These are phyloP conservation scores for Pyrus hybrid DNA, from an alignment of 331 rosid genomes.

Conservation along the genomic window DNA sequence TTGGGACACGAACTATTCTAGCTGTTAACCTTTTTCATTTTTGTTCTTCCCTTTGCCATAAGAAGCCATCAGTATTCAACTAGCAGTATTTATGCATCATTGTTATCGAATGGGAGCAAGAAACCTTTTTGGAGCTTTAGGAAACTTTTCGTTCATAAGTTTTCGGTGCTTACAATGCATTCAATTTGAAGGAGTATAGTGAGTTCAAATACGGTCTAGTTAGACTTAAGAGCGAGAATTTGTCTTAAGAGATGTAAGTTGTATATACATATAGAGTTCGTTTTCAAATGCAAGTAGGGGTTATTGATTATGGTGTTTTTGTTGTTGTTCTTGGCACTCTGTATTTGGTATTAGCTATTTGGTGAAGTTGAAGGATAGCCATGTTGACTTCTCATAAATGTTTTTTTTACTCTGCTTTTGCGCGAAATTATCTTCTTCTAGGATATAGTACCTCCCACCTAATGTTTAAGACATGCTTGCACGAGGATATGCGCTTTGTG, in stretches of 20 bases:
- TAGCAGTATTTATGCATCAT: not conserved
- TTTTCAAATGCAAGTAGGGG: not conserved
- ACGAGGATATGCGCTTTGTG: not conserved
- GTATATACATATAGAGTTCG: not conserved
- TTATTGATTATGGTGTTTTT: not conserved
- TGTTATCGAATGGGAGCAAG: not conserved
- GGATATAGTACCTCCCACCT: not conserved
- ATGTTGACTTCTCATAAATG: not conserved
- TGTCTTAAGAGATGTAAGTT: not conserved
- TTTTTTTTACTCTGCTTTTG: not conserved
- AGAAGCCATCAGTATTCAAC: not conserved
- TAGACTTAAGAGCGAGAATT: not conserved
- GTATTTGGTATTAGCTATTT: not conserved
- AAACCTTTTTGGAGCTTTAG: not conserved
- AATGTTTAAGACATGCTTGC: not conserved
- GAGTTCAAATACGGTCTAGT: not conserved
- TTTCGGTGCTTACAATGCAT: not conserved
- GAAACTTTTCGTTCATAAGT: not conserved
- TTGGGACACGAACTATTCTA: not conserved
- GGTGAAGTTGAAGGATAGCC: not conserved
- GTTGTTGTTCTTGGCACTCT: not conserved
- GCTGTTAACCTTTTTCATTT: not conserved
- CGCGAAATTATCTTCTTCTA: not conserved
- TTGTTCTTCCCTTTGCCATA: not conserved
- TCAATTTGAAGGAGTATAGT: not conserved